Evolutionary conservation across 2,329 filamentous ascomycete genomes (phyloP).

Genomic region (Pseudogymnoascus sp.): DNA sequence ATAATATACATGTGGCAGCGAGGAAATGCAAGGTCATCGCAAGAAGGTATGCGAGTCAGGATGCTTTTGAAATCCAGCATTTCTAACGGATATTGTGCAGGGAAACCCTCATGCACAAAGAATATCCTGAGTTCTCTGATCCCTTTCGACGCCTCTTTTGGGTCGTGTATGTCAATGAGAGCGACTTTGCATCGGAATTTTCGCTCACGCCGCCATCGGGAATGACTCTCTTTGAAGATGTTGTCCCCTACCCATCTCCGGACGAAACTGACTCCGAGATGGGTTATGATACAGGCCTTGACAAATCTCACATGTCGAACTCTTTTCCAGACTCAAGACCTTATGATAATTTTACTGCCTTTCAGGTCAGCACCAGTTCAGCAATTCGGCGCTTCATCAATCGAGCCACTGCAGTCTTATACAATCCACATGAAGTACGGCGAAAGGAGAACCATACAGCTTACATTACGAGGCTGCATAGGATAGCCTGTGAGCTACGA

Average conservation of each 20-base stretch:
- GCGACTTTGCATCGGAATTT: constrained; percentile 27
- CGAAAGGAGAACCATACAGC: constrained; percentile 11
- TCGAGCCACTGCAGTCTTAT: constrained; percentile 25
- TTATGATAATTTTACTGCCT: constrained; percentile 23
- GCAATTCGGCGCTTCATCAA: constrained; percentile 27
- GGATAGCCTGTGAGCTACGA: constrained; percentile 23
- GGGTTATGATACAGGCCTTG: neutral
- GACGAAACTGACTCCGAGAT: neutral
- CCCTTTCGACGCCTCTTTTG: constrained; percentile 24
- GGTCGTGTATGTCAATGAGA: constrained; percentile 27
- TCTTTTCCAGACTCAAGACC: neutral
- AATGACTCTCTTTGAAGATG: constrained; percentile 25
- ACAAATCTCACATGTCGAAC: constrained; percentile 1
- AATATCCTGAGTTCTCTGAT: constrained; percentile 16
- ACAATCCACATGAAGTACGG: constrained; percentile 22
- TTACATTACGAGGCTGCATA: constrained; percentile 21
- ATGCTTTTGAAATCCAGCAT: neutral
- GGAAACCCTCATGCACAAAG: neutral
- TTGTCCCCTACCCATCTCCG: constrained; percentile 20
- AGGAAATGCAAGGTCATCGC: constrained; percentile 25
- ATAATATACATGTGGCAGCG: constrained; percentile 23
- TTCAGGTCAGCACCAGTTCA: constrained; percentile 27
- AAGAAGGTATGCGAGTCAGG: neutral
- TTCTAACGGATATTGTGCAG: neutral
- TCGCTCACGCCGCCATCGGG: constrained; percentile 25